Evolutionary conservation across 2,329 filamentous ascomycete genomes (phyloP), one percentile per base, ranked within the genome.

Genomic region (Helotiales sp.): DNA sequence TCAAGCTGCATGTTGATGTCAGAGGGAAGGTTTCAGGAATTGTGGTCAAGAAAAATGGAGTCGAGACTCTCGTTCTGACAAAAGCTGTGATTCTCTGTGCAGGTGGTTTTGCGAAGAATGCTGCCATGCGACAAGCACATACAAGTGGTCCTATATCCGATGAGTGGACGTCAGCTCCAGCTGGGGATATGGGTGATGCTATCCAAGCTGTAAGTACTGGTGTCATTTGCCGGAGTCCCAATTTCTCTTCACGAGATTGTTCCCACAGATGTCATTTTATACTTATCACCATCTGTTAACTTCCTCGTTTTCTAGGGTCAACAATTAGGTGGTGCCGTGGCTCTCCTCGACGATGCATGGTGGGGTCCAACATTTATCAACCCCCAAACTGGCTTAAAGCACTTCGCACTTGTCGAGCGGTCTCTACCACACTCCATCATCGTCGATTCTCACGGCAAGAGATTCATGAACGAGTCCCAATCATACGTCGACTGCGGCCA

Each of bases 401-500:
- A 70, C 49, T 78, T 74, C 63, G 67, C 67, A 59, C 64, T 77
- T 3, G 74, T 71, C 34, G 78, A 78, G 7, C 73, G 77, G 40
- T 71, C 69, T 1, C 70, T 74, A 15, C 79, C 79, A 26, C 75
- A 77, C 68, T 74, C 71, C 2, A 77, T 80, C 52, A 77, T 80
- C 24, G 78, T 80, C 24, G 78, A 80, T 65, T 62, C 69, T 11
- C 52, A 65, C 11, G 78, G 77, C 10, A 57, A 72, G 45, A 73
- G 79, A 11, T 80, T 80, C 69, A 68, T 75, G 59, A 79, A 79
- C 68, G 79, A 80, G 71, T 69, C 78, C 0, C 70, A 75, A 58
- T 67, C 70, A 26, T 80, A 80, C 65, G 75, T 71, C 3, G 71
- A 74, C 52, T 69, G 72, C 6, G 77, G 75, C 0, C 71, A 72